These are phyloP conservation scores for Zygosaccharomyces pseudorouxii DNA, from an alignment of 805 yeast genomes.

Conservation along the genomic window DNA sequence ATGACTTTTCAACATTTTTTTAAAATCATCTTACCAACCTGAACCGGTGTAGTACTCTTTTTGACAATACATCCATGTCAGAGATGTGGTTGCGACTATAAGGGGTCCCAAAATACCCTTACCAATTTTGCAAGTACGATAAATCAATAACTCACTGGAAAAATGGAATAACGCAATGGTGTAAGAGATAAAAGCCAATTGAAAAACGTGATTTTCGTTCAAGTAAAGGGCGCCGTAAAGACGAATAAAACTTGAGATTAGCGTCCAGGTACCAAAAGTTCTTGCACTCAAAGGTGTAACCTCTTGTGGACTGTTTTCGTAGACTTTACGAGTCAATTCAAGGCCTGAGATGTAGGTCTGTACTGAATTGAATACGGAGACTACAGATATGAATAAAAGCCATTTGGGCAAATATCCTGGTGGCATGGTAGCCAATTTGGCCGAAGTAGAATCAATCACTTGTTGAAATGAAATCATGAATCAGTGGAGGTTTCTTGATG, in stretches of 20 bases:
- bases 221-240: slow-evolving; percentile 81
- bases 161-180: slow-evolving; percentile 82
- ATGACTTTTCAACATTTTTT: background rate
- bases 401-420: slow-evolving; percentile 71
- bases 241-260: slow-evolving; percentile 78
- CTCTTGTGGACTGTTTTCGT: slow-evolving; percentile 56
- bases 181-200: slow-evolving; percentile 75
- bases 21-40: slow-evolving; percentile 16
- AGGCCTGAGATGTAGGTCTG: slow-evolving; percentile 81
- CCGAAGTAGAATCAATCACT: slow-evolving; percentile 32
- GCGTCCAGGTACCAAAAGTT: slow-evolving; percentile 98
- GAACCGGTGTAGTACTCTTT: slow-evolving; percentile 54
- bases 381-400: slow-evolving; percentile 76
- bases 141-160: slow-evolving; percentile 73
- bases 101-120: slow-evolving; percentile 89
- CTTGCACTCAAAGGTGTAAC: slow-evolving; percentile 77
- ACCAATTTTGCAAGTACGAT: slow-evolving; percentile 74
- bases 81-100: slow-evolving; percentile 67
- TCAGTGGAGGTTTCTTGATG: too few species aligned
- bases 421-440: slow-evolving; percentile 25
- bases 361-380: slow-evolving; percentile 84
- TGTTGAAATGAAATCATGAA: slow-evolving; percentile 33
- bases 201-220: slow-evolving; percentile 63
- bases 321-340: slow-evolving; percentile 72
- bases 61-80: slow-evolving; percentile 76